Evolutionary conservation across 352 stramenopile genomes (phyloP), one percentile per base, ranked within the genome.

Genomic region (Pythium rishiriense): DNA sequence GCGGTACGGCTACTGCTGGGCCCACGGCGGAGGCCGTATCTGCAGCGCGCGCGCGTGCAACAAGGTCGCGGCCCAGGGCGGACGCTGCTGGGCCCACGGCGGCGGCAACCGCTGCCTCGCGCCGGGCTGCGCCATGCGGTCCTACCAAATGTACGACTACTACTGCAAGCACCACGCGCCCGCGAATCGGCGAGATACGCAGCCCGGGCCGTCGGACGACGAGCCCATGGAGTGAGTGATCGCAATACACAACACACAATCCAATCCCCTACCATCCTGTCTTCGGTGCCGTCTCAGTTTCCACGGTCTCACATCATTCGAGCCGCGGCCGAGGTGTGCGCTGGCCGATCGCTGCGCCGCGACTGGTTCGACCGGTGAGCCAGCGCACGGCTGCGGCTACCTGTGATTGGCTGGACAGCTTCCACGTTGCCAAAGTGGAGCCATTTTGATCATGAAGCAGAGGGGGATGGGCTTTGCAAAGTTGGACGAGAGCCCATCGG

Each of bases 71-170:
- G 61, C 64, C 12, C 64, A 62, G 21, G 52, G 65, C n/a, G 75
- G 75, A 3, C 45, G 78, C 4, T 83, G 75, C 65, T 79, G 73
- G 72, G 70, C 69, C 19, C 75, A 69, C 33, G 62, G 62, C 15
- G 62, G 62, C n/a, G 62, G 62, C 24, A 69, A 61, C 21, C 61
- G 61, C 55, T 63, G 74, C 56, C 51, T 66, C 26, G 9, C 74
- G 53, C 47, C 60, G 21, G 48, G 51, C n/a, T 72, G 59, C 3
- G 29, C 22, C 1, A 26, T 21, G 25, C 41, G 59, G 28, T 68
- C 51, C 21, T 68, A 72, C 51, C 59, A 72, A 31, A 57, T 58
- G 29, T 55, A 61, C 47, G 42, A 31, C 22, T 68, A 70, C 53
- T 56, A 66, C 48, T 70, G 63, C 56, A 64, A 58, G 46, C 47